Conservation (phyloP, 106 monocot species). For the Posidonia australis region DNA sequence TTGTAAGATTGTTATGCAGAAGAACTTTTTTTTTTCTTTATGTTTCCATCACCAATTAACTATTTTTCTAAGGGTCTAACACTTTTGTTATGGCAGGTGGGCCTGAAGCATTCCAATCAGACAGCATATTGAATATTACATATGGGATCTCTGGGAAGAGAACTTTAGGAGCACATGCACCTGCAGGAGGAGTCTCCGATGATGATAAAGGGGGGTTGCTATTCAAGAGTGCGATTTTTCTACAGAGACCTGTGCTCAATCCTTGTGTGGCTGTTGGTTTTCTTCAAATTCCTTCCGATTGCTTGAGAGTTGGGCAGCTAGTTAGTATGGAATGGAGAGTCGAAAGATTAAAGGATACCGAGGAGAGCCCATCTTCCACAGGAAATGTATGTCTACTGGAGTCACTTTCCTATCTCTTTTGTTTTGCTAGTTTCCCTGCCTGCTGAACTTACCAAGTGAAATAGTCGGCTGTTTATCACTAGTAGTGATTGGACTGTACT, state of each 20-base stretch:
- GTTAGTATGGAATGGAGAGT: slow-evolving; percentile 83
- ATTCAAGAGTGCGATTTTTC: slow-evolving; percentile 50
- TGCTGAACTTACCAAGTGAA: not conserved
- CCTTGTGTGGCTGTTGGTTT: slow-evolving; percentile 87
- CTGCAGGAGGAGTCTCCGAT: slow-evolving; percentile 19
- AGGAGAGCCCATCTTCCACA: slow-evolving; percentile 14
- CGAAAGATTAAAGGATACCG: slow-evolving; percentile 58
- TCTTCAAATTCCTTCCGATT: slow-evolving; percentile 71
- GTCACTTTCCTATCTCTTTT: not conserved
- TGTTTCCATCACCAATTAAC: not conserved
- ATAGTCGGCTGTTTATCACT: too few relatives aligned
- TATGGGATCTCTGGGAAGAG: slow-evolving; percentile 72
- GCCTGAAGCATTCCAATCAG: slow-evolving; percentile 27
- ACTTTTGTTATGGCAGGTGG: slow-evolving; percentile 22
- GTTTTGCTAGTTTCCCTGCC: not conserved
- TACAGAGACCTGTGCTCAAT: slow-evolving; percentile 82
- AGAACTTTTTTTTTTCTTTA: not conserved
- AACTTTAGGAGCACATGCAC: slow-evolving; percentile 67
- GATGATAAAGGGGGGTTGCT: slow-evolving; percentile 24
- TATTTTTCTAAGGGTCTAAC: not conserved
- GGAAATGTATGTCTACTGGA: slow-evolving; percentile 30
- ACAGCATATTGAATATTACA: slow-evolving; percentile 68
- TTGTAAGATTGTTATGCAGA: too few relatives aligned
- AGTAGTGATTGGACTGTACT: too few relatives aligned
- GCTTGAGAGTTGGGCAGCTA: slow-evolving; percentile 82